Base-by-base conservation (phyloP, 441 rosid species). In the Arabidopsis lyrata region DNA sequence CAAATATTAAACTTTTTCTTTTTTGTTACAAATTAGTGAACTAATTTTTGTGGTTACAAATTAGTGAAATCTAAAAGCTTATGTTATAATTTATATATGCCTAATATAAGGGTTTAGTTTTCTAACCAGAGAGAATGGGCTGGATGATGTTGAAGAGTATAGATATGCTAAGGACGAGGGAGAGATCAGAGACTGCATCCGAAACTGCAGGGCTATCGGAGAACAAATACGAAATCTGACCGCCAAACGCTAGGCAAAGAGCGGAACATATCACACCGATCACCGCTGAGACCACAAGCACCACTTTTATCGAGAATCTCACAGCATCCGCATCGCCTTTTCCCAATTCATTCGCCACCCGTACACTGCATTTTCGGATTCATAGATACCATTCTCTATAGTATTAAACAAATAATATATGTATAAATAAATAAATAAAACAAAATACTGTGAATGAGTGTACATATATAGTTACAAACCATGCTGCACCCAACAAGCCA, bases 291-390 rank as follows among this genome's bases (percentile, higher is more conserved):
- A 79, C 84, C 24, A 50, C 15, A 7, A 87, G 63, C 31, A 70
- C 77, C 31, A 89, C 86, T 75, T 85, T 89, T 14, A 87, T 78
- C 0, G 95, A 67, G 72, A 89, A 89, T 36, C 64, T 79, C 5
- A 86, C 90, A 0, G 86, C 90, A 1, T 75, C 72, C 0, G 85
- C 82, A 47, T 86, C 78, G 54, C 97, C 93, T 76, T 76, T 82
- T 18, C 95, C 97, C 12, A 91, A 60, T 75, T 89, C 97, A 75
- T 91, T 91, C 6, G 95, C 86, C 14, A 91, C 90, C 68, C 97
- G 61, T 29, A 87, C 97, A 10, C 95, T 91, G 71, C 16, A 56
- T 5, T 44, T n/a, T 44, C n/a, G n/a, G n/a, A 5, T 15, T 45
- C 18, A 15, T 44, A 1, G 7, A n/a, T 42, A 42, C 4, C 31